These are phyloP conservation scores for Suillus decipiens DNA, from an alignment of 768 basidiomycete species.

Conservation along the genomic window DNA sequence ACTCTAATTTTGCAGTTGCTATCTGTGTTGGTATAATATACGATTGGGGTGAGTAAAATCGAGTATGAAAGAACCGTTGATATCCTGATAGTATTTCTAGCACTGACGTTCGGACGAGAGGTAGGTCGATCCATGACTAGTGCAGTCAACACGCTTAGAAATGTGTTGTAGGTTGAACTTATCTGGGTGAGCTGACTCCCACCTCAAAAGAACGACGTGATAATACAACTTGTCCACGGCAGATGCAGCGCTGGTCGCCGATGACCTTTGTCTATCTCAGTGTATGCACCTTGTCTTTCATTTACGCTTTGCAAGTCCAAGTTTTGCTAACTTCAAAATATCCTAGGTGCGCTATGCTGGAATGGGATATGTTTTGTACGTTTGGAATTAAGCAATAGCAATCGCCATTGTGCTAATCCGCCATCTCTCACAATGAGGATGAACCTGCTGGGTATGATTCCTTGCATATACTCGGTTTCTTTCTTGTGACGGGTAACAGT, in stretches of 20 bases:
- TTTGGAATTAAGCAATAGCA: neutral
- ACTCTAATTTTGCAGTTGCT: neutral
- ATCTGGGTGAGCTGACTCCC: neutral
- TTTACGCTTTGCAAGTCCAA: neutral
- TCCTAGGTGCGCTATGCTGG: neutral
- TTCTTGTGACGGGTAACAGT: neutral
- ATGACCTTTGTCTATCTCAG: neutral
- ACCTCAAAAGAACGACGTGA: neutral
- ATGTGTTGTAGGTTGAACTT: neutral
- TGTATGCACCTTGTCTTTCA: neutral
- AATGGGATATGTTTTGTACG: neutral
- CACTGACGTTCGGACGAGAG: neutral
- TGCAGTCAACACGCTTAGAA: neutral
- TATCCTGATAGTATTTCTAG: neutral
- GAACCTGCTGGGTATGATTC: neutral
- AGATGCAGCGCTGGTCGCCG: neutral
- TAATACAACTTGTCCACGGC: neutral
- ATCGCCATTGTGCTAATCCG: neutral
- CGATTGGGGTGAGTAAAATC: neutral
- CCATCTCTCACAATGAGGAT: neutral
- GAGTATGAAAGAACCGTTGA: neutral
- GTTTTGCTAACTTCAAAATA: neutral
- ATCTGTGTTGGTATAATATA: too few species aligned
- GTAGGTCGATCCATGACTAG: neutral
- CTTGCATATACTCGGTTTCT: neutral